Evolutionary conservation across 495 filamentous ascomycete genomes (phyloP), one percentile per base, ranked within the genome.

Genomic region (Parathielavia appendiculata): DNA sequence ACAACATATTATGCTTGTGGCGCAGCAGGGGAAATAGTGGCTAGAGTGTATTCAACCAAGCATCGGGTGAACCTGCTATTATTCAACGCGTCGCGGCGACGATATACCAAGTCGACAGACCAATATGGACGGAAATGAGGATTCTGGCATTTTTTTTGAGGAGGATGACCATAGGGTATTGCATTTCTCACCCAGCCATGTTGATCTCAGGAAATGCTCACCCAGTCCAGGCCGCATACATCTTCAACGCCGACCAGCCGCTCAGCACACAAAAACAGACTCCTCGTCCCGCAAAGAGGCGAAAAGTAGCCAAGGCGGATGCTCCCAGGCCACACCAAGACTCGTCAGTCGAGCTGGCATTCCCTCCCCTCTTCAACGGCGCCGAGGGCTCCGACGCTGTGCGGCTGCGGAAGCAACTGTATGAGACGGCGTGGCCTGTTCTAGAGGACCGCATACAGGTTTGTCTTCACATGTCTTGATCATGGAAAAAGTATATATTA

Each of bases 371-470:
- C 47, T 70, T 92, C 19, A 75, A 78, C 51, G 87, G 87, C 1
- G 68, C 75, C 1, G 89, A 93, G 67, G 75, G 64, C 41, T 56
- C 70, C 30, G 72, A 80, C 16, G 77, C 72, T 36, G 75, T 80
- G 30, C 63, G 73, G 46, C 69, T 81, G 57, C 78, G 92, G 50
- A 77, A 83, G 63, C 66, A 83, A 52, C 75, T 80, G 16, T 96
- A 86, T 64, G 73, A 86, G 63, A 68, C 75, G 51, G 71, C 81
- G 40, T 96, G 92, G 91, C 72, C 77, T 8, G 68, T 75, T 8
- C 84, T 90, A 63, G 82, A 92, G 62, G 56, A 71, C 45, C 79
- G 83, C 51, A 87, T 92, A 34, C 81, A 90, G 75, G 90, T 91
- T 23, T 45, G 38, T n/a, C 11, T 23, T 14, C 14, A 12, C 9